Evolutionary conservation across 2,329 filamentous ascomycete species (phyloP).

Genomic region (Mycosphaerella sp.): DNA sequence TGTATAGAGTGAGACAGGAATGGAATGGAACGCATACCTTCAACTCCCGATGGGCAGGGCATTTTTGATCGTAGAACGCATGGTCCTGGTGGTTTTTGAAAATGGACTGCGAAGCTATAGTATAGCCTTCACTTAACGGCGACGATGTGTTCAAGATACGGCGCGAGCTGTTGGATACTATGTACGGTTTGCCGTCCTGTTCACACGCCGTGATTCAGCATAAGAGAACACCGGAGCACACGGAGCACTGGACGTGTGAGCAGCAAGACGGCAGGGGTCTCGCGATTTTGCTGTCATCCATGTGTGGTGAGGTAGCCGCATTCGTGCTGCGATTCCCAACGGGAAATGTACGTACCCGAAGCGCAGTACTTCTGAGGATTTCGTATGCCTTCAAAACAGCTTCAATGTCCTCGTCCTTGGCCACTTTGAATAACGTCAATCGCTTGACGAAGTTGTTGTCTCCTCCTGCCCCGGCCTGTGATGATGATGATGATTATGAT

Average conservation of each 20-base stretch:
- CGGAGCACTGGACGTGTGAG: not conserved
- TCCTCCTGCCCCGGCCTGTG: conserved; percentile 9
- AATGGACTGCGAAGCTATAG: conserved; percentile 56
- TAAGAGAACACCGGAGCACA: not conserved
- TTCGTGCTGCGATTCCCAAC: not conserved
- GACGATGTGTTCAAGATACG: conserved; percentile 25
- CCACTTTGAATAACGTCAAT: conserved; percentile 50
- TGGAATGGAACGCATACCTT: conserved; percentile 30
- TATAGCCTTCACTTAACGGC: conserved; percentile 58
- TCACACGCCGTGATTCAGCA: not conserved
- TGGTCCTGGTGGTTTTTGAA: conserved; percentile 61
- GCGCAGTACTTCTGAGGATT: conserved; percentile 38
- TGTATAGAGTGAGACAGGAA: not conserved
- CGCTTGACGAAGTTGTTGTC: conserved; percentile 37
- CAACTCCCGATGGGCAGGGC: conserved; percentile 49
- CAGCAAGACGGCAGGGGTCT: not conserved
- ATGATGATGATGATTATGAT: not conserved
- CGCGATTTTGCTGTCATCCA: not conserved
- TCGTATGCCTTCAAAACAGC: conserved; percentile 43
- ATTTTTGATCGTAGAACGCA: conserved; percentile 61
- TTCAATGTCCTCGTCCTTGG: conserved; percentile 42
- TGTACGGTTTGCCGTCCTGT: conserved; percentile 65
- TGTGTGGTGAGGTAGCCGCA: too few relatives aligned
- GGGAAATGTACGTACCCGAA: conserved; percentile 33
- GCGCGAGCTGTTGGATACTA: conserved; percentile 42